These are phyloP conservation scores for Phytophthora sansomeana DNA, from an alignment of 352 stramenopile species.

Conservation along the genomic window DNA sequence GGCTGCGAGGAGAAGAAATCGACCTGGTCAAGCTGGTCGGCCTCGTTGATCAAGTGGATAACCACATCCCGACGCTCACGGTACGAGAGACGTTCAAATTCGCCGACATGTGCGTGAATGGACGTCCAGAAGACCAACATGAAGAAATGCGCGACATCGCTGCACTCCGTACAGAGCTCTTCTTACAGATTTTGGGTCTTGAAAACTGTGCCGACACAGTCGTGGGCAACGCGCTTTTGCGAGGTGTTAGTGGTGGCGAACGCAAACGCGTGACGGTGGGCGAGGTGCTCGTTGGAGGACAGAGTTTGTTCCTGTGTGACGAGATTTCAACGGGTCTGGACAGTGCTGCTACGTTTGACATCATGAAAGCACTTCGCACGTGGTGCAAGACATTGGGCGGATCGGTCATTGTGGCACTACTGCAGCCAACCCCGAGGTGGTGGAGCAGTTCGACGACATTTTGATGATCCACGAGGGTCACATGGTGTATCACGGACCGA, in stretches of 20 bases:
- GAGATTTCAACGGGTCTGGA: constrained; percentile 71
- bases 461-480: constrained; percentile 94
- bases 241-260: constrained; percentile 93
- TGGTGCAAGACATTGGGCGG: constrained; percentile 50
- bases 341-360: constrained; percentile 62
- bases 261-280: constrained; percentile 90
- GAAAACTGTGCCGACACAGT: constrained; percentile 92
- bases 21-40: constrained; percentile 73
- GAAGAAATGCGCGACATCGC: constrained; percentile 79
- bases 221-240: constrained; percentile 88
- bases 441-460: constrained; percentile 94
- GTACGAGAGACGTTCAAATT: constrained; percentile 43
- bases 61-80: constrained; percentile 38
- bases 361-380: constrained; percentile 60
- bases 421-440: constrained; percentile 90
- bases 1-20: constrained; percentile 58
- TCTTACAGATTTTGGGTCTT: constrained; percentile 88
- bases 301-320: constrained; percentile 85
- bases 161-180: constrained; percentile 67
- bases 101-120: constrained; percentile 48
- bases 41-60: constrained; percentile 57
- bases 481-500: constrained; percentile 93
- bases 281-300: constrained; percentile 49
- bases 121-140: constrained; percentile 54
- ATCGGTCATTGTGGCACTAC: constrained; percentile 44